Evolutionary conservation across 371 early-diverging fungal genomes (phyloP).

Genomic region (Rhizopus stolonifer): DNA sequence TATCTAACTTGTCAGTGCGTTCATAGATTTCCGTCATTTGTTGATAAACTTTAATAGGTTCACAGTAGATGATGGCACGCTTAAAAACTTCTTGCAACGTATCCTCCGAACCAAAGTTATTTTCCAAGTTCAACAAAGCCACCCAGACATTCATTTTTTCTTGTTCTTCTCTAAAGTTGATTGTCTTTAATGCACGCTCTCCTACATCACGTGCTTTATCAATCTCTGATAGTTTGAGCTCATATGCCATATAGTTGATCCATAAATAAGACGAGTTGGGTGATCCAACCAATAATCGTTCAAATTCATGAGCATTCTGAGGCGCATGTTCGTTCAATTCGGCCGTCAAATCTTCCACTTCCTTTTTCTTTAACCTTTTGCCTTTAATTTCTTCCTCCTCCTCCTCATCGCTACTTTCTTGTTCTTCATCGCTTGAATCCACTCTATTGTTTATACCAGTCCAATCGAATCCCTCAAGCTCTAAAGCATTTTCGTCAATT

Average conservation of each 20-base stretch:
- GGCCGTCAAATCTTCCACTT: constrained; percentile 53
- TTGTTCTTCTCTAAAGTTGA: constrained; percentile 88
- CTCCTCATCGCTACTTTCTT: constrained; percentile 42
- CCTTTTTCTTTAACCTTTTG: constrained; percentile 52
- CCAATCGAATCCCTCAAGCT: constrained; percentile 62
- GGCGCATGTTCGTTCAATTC: constrained; percentile 58
- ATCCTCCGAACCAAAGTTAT: constrained; percentile 84
- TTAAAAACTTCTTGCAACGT: constrained; percentile 78
- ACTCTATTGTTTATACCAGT: constrained; percentile 44
- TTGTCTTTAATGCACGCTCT: constrained; percentile 91
- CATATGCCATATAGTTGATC: constrained; percentile 98
- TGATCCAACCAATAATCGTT: constrained; percentile 87
- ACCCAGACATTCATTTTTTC: constrained; percentile 97
- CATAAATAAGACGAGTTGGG: constrained; percentile 95
- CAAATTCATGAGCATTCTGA: constrained; percentile 74
- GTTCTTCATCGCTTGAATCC: constrained; percentile 35
- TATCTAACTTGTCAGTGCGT: constrained; percentile 73
- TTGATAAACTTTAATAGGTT: constrained; percentile 85
- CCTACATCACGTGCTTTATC: constrained; percentile 90
- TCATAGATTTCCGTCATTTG: constrained; percentile 89
- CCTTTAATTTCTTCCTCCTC: constrained; percentile 41
- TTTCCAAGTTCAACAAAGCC: constrained; percentile 92
- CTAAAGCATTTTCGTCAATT: constrained; percentile 26
- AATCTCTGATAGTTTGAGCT: constrained; percentile 86
- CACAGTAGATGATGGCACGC: constrained; percentile 77